phyloP scores from a whole-genome alignment of 1,284 basidiomycete species.

The Boletus mariae region DNA sequence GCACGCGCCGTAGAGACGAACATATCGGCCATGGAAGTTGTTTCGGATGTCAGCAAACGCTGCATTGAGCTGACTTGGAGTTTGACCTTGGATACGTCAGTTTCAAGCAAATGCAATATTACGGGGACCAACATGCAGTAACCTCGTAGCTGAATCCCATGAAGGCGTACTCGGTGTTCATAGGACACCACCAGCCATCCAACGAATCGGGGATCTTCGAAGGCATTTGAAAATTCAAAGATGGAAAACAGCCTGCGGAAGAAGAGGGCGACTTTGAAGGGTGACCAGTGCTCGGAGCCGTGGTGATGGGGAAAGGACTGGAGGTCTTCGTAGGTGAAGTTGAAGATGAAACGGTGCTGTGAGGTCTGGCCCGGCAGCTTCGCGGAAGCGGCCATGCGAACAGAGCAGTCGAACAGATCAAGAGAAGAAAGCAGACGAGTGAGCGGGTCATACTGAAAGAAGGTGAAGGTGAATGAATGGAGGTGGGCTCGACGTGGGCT shows the following conservation, averaged over 20 bases:
- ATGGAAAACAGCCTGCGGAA: constrained; percentile 47
- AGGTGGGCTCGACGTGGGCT: neutral
- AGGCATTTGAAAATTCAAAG: constrained; percentile 58
- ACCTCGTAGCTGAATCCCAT: constrained; percentile 72
- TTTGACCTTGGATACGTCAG: constrained; percentile 44
- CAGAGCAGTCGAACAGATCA: constrained; percentile 1
- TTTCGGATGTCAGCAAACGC: constrained; percentile 65
- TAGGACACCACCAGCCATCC: constrained; percentile 65
- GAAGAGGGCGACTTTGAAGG: no score
- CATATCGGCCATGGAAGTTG: constrained; percentile 62
- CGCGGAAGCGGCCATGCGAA: no score
- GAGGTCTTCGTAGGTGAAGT: no score
- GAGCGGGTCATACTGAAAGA: no score
- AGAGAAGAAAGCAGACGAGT: constrained; percentile 6
- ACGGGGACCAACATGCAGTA: constrained; percentile 44
- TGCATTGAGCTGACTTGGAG: constrained; percentile 41
- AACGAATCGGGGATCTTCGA: constrained; percentile 41
- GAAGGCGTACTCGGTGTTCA: constrained; percentile 63
- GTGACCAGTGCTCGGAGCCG: no score
- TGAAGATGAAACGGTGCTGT: no score
- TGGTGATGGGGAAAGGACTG: no score
- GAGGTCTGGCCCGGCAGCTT: no score
- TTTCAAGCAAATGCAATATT: neutral
- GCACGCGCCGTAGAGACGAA: constrained; percentile 68
- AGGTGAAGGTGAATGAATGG: no score